Evolutionary conservation across 2,329 filamentous ascomycete species (phyloP).

Genomic region (Pyrenochaeta sp.): DNA sequence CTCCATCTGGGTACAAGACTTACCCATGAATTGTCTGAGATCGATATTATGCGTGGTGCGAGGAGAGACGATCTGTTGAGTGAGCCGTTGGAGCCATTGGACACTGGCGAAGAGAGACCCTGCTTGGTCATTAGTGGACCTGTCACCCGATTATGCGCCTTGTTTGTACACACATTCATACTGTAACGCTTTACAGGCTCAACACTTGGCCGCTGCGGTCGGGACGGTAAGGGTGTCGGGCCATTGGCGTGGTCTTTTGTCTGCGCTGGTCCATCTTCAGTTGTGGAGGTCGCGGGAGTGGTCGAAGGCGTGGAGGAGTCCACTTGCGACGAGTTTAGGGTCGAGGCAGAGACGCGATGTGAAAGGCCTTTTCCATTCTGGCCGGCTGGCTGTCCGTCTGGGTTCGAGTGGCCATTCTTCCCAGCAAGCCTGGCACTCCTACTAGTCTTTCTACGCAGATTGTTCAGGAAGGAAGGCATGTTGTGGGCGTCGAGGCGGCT

Average conservation of each 20-base stretch:
- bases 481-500: slow-evolving; percentile 16
- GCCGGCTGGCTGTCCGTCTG: slow-evolving; percentile 23
- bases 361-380: slow-evolving; percentile 48
- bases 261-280: slow-evolving; percentile 71
- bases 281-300: slow-evolving; percentile 71
- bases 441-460: slow-evolving; percentile 75
- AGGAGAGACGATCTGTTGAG: slow-evolving; percentile 74
- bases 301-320: slow-evolving; percentile 75
- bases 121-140: slow-evolving; percentile 22
- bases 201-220: slow-evolving; percentile 52
- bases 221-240: slow-evolving; percentile 51
- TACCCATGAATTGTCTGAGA: slow-evolving; percentile 87
- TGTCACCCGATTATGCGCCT: slow-evolving; percentile 5
- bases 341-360: slow-evolving; percentile 67
- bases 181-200: slow-evolving; percentile 65
- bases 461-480: slow-evolving; percentile 72
- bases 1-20: slow-evolving; percentile 36
- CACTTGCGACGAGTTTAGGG: slow-evolving; percentile 62
- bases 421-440: slow-evolving; percentile 65
- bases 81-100: slow-evolving; percentile 58
- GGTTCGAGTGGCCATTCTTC: slow-evolving; percentile 15
- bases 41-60: slow-evolving; percentile 79
- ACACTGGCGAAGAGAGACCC: slow-evolving; percentile 62
- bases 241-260: slow-evolving; percentile 60
- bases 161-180: slow-evolving; percentile 40